phyloP scores from a whole-genome alignment of 1,284 basidiomycete genomes.

The Sparassis latifolia region DNA sequence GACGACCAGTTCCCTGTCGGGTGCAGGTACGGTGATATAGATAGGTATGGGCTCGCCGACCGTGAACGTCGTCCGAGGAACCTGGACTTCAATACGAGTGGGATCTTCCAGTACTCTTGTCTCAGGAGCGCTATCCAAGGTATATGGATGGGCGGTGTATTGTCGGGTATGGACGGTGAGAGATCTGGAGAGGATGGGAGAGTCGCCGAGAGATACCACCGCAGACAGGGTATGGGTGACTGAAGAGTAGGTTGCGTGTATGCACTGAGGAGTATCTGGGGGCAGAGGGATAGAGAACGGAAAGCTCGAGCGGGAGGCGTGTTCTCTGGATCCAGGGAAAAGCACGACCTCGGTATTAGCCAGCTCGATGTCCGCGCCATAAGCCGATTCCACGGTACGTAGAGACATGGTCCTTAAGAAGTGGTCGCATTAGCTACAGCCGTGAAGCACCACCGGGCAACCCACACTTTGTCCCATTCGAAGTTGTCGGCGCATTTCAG shows the following conservation, averaged over 20 bases:
- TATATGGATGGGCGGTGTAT: conserved; percentile 58
- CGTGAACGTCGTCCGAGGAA: conserved; percentile 64
- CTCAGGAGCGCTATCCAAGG: conserved; percentile 50
- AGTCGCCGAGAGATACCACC: conserved; percentile 42
- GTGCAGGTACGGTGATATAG: conserved; percentile 72
- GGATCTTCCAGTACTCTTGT: conserved; percentile 52
- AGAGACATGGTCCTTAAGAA: conserved; percentile 52
- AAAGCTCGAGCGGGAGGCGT: conserved; percentile 51
- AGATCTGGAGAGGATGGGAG: conserved; percentile 43
- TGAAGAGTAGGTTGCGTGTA: conserved; percentile 63
- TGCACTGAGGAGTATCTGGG: conserved; percentile 69
- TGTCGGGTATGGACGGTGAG: conserved; percentile 65
- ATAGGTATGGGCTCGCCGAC: conserved; percentile 67
- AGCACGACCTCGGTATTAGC: conserved; percentile 46
- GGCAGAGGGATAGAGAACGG: conserved; percentile 73
- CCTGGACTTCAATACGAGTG: conserved; percentile 56
- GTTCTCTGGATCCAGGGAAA: conserved; percentile 29
- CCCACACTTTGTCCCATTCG: conserved; percentile 66
- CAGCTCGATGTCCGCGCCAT: conserved; percentile 59
- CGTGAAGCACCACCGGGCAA: conserved; percentile 9
- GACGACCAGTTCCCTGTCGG: conserved; percentile 53
- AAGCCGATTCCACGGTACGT: conserved; percentile 58
- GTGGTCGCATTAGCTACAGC: conserved; percentile 3
- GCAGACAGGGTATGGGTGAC: conserved; percentile 63
- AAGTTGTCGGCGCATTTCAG: conserved; percentile 57